phyloP scores from a whole-genome alignment of 2,329 filamentous ascomycete genomes.

The Claviceps arundinis region DNA sequence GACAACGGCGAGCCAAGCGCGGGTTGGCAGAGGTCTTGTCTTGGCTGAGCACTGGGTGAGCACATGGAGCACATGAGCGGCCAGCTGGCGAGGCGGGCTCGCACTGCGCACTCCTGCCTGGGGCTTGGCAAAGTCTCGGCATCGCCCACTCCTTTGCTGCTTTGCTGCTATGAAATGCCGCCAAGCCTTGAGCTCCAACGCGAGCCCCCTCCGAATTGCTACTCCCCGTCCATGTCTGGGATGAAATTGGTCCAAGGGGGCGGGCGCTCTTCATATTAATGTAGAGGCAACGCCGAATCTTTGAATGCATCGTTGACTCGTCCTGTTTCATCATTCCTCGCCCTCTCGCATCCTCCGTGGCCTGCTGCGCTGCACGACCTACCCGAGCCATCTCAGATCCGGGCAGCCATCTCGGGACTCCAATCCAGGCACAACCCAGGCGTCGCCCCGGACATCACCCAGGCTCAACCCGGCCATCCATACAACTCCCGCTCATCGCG shows the following conservation, averaged over 20 bases:
- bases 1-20: background rate
- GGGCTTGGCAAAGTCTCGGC: slow-evolving; percentile 12
- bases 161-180: slow-evolving; percentile 3
- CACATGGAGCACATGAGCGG: background rate
- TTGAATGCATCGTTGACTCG: background rate
- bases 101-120: slow-evolving; percentile 2
- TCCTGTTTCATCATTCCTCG: background rate
- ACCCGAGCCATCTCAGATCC: background rate
- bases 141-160: slow-evolving; percentile 6
- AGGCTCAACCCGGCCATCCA: background rate
- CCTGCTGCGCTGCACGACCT: background rate
- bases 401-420: background rate
- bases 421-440: background rate
- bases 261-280: slow-evolving; percentile 1
- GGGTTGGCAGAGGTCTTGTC: background rate
- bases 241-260: background rate
- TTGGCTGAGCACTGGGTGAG: background rate
- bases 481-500: too few species aligned
- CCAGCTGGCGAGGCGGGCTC: slow-evolving; percentile 1
- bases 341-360: background rate
- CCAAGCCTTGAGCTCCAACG: slow-evolving; percentile 10
- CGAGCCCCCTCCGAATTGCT: background rate
- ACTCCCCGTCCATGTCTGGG: background rate
- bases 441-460: background rate
- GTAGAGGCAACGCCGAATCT: background rate